Conservation (phyloP, 257 asterid species). For the Hygrophila difformis region DNA sequence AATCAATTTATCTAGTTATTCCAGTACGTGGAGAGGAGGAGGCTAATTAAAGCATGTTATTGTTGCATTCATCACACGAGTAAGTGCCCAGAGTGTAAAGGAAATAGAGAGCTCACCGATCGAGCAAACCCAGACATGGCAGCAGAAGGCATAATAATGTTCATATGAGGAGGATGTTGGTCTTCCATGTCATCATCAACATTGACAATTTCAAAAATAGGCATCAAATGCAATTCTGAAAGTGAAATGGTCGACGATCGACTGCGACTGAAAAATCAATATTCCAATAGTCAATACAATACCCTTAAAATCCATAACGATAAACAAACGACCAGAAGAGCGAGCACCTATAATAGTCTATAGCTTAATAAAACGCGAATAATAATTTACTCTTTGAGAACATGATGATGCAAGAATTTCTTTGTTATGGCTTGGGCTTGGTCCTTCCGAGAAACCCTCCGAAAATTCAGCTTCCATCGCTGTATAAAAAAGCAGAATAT, state of each 20-base stretch:
- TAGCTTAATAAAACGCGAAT: too few relatives aligned
- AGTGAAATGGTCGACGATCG: constrained; percentile 41
- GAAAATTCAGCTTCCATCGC: constrained; percentile 40
- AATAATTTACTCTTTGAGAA: constrained; percentile 43
- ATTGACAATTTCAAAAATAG: constrained; percentile 39
- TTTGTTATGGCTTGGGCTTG: constrained; percentile 21
- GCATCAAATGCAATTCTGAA: constrained; percentile 37
- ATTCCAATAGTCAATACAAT: not conserved
- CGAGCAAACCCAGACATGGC: constrained; percentile 17
- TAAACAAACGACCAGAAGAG: not conserved
- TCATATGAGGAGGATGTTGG: constrained; percentile 14
- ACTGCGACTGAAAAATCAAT: constrained; percentile 22
- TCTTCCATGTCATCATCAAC: constrained; percentile 33
- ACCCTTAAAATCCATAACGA: not conserved
- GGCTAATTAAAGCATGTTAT: too few relatives aligned
- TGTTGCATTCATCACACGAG: too few relatives aligned
- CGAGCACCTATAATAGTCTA: too few relatives aligned
- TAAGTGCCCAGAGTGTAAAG: too few relatives aligned
- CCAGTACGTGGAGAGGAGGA: too few relatives aligned
- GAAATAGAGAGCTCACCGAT: constrained; percentile 24
- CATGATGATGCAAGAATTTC: constrained; percentile 39
- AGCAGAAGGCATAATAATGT: constrained; percentile 21
- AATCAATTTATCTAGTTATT: not conserved
- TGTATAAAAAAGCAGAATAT: constrained; percentile 12
- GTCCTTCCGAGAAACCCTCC: constrained; percentile 35